phyloP scores from a whole-genome alignment of 1,139 yeast species.

The Debaryomyces nepalensis region DNA sequence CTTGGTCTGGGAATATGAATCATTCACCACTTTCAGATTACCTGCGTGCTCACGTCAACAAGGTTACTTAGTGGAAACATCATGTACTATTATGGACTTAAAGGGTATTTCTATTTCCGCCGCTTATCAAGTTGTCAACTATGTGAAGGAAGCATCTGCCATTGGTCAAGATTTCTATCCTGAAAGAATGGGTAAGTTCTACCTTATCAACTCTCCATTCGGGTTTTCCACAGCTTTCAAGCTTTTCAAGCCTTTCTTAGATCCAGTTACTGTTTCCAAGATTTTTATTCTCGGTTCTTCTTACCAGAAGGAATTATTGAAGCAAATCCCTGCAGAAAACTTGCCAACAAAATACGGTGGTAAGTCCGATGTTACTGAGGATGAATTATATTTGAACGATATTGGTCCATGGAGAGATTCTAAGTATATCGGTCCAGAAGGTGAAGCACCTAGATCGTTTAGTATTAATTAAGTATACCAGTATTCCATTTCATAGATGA shows the following conservation, averaged over 20 bases:
- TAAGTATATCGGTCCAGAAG: conserved; percentile 82
- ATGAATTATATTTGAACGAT: conserved; percentile 86
- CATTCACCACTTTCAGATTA: conserved; percentile 78
- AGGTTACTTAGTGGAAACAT: conserved; percentile 84
- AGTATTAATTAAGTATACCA: conserved; percentile 11
- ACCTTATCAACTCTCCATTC: conserved; percentile 94
- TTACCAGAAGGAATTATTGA: conserved; percentile 80
- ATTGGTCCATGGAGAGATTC: conserved; percentile 98
- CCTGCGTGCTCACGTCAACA: conserved; percentile 93
- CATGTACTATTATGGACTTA: conserved; percentile 93
- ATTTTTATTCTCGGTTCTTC: conserved; percentile 83
- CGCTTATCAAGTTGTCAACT: conserved; percentile 83
- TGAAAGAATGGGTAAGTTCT: conserved; percentile 99
- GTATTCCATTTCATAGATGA: background rate
- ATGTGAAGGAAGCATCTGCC: conserved; percentile 88
- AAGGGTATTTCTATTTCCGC: conserved; percentile 89
- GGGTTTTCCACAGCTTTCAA: conserved; percentile 95
- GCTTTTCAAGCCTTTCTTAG: conserved; percentile 89
- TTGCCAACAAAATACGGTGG: conserved; percentile 94
- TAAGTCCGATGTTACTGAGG: conserved; percentile 63
- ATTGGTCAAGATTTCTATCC: conserved; percentile 98
- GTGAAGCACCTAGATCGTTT: conserved; percentile 74
- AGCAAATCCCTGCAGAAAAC: conserved; percentile 92
- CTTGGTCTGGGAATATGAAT: conserved; percentile 96
- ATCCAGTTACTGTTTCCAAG: conserved; percentile 97